Percentiles rank a stretch among this genome's conserved stretches.
These are phyloP conservation scores for Coprinopsis strossmayeri DNA, from an alignment of 768 basidiomycete genomes.

Conservation along the genomic window DNA sequence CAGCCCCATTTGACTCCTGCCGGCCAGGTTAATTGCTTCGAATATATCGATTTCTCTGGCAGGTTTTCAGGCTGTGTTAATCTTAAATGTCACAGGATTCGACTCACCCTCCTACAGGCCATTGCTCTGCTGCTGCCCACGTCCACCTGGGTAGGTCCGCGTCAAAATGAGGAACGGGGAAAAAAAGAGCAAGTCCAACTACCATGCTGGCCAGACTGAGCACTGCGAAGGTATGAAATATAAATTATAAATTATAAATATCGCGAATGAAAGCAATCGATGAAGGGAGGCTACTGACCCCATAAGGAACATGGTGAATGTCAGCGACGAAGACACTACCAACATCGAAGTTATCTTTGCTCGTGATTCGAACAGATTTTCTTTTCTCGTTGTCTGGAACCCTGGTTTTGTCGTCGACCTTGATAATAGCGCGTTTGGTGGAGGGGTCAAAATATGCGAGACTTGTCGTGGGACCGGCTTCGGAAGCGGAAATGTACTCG, in stretches of 20 bases:
- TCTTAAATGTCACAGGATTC: background rate
- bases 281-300: constrained; percentile 30
- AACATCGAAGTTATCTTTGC: constrained; percentile 43
- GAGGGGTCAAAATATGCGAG: constrained; percentile 53
- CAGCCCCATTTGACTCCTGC: constrained; percentile 60
- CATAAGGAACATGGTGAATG: constrained; percentile 56
- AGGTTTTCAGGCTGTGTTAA: background rate
- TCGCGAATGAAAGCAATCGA: background rate
- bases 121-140: constrained; percentile 36
- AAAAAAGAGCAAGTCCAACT: no score
- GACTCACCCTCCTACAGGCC: constrained; percentile 55
- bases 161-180: no score
- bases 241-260: no score
- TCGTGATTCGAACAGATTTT: constrained; percentile 56
- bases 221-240: constrained; percentile 32
- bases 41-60: constrained; percentile 69
- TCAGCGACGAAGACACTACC: constrained; percentile 60
- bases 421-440: constrained; percentile 66
- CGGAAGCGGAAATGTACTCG: constrained; percentile 24
- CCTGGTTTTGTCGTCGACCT: constrained; percentile 59
- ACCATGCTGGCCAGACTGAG: constrained; percentile 65
- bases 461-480: constrained; percentile 18
- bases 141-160: constrained; percentile 32
- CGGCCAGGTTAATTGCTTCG: constrained; percentile 69
- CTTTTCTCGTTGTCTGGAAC: constrained; percentile 52